A percentile compares a stretch with the other conserved stretches of the same genome.
phyloP scores from a whole-genome alignment of 768 basidiomycete genomes.

The Omphalotus guepiniiformis region DNA sequence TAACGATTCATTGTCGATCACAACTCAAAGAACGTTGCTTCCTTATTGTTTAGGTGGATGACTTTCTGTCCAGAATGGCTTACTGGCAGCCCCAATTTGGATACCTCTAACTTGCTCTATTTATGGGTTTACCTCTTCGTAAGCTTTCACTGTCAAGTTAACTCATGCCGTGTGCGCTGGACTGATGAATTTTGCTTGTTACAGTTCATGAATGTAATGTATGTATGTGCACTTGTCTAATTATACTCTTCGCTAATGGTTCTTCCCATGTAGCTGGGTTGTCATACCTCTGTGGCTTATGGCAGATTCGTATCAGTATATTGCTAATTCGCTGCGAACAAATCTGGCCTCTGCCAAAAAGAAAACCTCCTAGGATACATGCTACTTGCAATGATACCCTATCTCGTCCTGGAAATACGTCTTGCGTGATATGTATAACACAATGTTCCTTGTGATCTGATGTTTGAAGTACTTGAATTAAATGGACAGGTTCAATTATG shows the following conservation, averaged over 20 bases:
- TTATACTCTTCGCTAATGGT: too few species aligned
- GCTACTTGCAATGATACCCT: too few species aligned
- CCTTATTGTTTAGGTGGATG: constrained; percentile 58
- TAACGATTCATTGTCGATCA: background rate
- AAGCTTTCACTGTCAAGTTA: constrained; percentile 23
- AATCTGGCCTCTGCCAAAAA: constrained; percentile 26
- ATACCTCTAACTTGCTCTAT: constrained; percentile 65
- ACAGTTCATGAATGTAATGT: constrained; percentile 83
- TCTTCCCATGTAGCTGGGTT: constrained; percentile 63
- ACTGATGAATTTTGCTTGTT: background rate
- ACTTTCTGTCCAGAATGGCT: constrained; percentile 89
- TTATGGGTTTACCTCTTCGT: constrained; percentile 83
- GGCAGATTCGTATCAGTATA: constrained; percentile 71
- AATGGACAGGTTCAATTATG: too few species aligned
- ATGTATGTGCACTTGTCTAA: constrained; percentile 21
- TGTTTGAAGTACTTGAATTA: too few species aligned
- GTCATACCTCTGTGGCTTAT: constrained; percentile 71
- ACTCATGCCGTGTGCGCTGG: background rate
- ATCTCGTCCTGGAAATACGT: too few species aligned
- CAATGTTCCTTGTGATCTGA: too few species aligned
- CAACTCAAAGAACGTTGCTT: background rate
- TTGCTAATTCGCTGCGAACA: constrained; percentile 55
- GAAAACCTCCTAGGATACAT: too few species aligned
- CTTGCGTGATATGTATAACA: too few species aligned
- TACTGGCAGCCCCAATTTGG: constrained; percentile 64